Evolutionary conservation across 2,329 filamentous ascomycete genomes (phyloP).

Genomic region (Aspergillus niger): DNA sequence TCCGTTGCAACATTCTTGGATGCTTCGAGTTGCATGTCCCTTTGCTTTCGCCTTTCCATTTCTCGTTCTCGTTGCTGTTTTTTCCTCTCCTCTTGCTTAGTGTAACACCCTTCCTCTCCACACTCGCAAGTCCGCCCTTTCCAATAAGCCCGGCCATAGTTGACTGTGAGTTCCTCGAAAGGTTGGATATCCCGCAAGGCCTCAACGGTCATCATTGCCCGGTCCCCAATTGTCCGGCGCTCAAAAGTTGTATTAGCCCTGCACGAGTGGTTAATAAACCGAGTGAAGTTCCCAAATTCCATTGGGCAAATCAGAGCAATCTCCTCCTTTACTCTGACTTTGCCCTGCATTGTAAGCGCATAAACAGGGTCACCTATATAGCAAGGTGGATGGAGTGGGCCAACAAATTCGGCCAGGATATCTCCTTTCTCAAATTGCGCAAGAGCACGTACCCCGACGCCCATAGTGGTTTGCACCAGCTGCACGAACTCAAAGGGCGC

Average conservation of each 20-base stretch:
- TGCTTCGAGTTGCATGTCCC: background rate
- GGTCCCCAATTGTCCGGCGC: slow-evolving; percentile 23
- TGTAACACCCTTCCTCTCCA: slow-evolving; percentile 14
- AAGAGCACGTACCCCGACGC: slow-evolving; percentile 36
- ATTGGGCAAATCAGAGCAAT: slow-evolving; percentile 22
- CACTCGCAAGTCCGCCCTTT: slow-evolving; percentile 10
- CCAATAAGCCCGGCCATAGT: slow-evolving; percentile 38
- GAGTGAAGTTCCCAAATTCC: slow-evolving; percentile 36
- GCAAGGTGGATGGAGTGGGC: slow-evolving; percentile 20
- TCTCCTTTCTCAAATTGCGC: slow-evolving; percentile 26
- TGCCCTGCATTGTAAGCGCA: slow-evolving; percentile 14
- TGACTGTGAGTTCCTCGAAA: slow-evolving; percentile 38
- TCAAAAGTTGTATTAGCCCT: slow-evolving; percentile 26
- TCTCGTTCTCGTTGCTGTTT: no score
- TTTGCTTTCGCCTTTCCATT: background rate
- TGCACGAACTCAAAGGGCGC: slow-evolving; percentile 35
- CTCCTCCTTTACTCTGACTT: background rate
- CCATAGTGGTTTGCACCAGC: slow-evolving; percentile 28
- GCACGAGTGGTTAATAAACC: slow-evolving; percentile 42
- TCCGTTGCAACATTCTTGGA: background rate
- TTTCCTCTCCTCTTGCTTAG: background rate
- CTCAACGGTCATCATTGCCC: slow-evolving; percentile 22
- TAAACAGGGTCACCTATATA: slow-evolving; percentile 21
- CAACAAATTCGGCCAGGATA: slow-evolving; percentile 22
- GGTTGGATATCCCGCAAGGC: slow-evolving; percentile 29